Base-by-base conservation (phyloP, 108 stramenopile species). In the Pseudonitzschia multistriata region DNA sequence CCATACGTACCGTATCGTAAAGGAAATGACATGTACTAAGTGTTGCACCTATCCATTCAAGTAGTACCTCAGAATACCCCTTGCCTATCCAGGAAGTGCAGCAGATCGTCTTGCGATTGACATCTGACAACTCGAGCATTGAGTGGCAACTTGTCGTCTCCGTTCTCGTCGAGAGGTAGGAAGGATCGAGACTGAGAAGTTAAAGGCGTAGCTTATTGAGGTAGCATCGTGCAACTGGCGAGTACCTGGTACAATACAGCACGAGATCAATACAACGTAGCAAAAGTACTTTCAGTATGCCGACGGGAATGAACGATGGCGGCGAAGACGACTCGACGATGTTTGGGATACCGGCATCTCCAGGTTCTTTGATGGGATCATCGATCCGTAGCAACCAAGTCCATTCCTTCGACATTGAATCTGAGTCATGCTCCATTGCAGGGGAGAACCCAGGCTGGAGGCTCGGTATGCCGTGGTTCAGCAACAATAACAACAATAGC, bases 381-480 rank as follows among this genome's bases (percentile, higher is more conserved):
- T 73, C 72, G 27, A 54, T 74, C 3, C 66, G 65, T 3, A 66
- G 64, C 31, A 65, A 74, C 60, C 73, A 74, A 42, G 37, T 74
- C 11, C 55, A 64, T 25, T 74, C 73, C 8, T 74, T 74, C 57
- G 73, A 74, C 42, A 48, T 59, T 5, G 73, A 74, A 49, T 64
- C 57, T 19, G 34, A 47, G 34, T 61, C 70, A 1, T 33, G 45
- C 19, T 24, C 42, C 28, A 36, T 49, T 11, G 34, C 33, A 37
- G 49, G 34, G 22, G 60, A 49, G 11, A 71, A 71, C 35, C 59
- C 29, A 8, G 19, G 62, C 6, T 74, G 73, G 73, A 65, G 47
- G 25, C 24, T 74, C n/a, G 73, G 73, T 0, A 74, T 67, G 57
- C 73, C 73, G 1, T 74, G 73, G 73, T 74, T 74, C 17, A 56